Evolutionary conservation across 2,329 filamentous ascomycete genomes (phyloP), one percentile per base, ranked within the genome.

Genomic region (Chaetomium strumarium): DNA sequence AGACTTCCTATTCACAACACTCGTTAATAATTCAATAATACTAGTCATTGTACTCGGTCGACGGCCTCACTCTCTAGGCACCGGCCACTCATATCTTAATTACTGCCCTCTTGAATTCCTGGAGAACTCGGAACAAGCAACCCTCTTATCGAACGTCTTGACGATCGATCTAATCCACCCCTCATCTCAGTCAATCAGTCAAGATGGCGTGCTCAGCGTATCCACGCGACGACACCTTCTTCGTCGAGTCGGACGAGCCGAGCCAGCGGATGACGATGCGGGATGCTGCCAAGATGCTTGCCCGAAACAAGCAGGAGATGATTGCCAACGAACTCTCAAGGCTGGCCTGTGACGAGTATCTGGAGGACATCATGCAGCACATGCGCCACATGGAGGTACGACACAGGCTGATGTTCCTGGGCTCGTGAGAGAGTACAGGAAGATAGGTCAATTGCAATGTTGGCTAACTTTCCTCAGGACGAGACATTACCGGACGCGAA

Each of bases 401-500:
- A 74, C 17, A 56, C 20, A n/a, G 14, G 10, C 24, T 13, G 36
- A 17, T 9, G 7, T 24, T 7, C 24, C 24, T 17, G 11, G 24
- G 13, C 6, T 38, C 37, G n/a, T n/a, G n/a, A 14, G 11, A 24
- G 13, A 16, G 24, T 13, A 52, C 37, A 30, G 3, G 29, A 5
- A 16, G 13, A 14, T 8, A 31, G 8, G 10, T 24, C 24, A 24
- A 24, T 7, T 24, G 24, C 13, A 29, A 16, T 20, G 16, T 37
- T 30, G 14, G 39, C 57, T 62, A 48, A 60, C 54, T 36, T 11
- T 14, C 1, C 17, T 45, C 48, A 81, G 80, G 81, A 85, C 65
- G 87, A 95, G 72, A 97, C 93, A 29, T 77, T 97, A 60, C 89
- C 93, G 49, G 93, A 99, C 70, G 92, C 95, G 68, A 92, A 92